Percentiles rank a stretch among this genome's conserved stretches.
Conservation (phyloP, 1,284 basidiomycete species). For the Anthracocystis walkeri region DNA sequence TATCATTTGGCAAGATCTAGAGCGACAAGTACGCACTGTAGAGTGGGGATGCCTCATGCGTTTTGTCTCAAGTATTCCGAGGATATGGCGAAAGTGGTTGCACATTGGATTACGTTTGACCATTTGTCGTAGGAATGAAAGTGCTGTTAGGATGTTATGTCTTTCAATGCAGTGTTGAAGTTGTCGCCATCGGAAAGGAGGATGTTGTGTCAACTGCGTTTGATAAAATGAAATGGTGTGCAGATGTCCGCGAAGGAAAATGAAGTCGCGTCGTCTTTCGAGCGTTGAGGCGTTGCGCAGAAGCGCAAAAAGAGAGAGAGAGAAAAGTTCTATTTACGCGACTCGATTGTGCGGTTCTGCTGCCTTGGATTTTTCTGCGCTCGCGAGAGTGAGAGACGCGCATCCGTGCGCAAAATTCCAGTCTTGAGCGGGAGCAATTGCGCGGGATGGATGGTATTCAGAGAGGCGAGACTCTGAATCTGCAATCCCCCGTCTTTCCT, state of each 20-base stretch:
- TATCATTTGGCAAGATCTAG: conserved; percentile 18
- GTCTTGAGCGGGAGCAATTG: neutral
- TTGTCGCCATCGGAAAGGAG: neutral
- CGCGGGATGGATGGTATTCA: neutral
- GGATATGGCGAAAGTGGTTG: conserved; percentile 36
- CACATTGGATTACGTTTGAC: conserved; percentile 37
- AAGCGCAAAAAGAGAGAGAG: too few species aligned
- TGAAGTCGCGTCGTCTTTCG: too few species aligned
- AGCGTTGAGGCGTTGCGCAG: too few species aligned
- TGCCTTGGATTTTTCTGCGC: neutral
- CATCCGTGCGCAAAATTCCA: conserved; percentile 4
- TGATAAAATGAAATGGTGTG: too few species aligned
- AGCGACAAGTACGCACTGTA: conserved; percentile 49
- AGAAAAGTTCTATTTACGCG: too few species aligned
- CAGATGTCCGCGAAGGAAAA: too few species aligned
- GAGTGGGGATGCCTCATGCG: conserved; percentile 55
- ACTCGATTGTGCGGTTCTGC: too few species aligned
- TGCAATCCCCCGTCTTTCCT: neutral
- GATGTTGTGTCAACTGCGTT: too few species aligned
- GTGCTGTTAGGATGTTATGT: too few species aligned
- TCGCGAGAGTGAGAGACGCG: neutral
- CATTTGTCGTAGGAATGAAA: conserved; percentile 21
- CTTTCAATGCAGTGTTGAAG: neutral
- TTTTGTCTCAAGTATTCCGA: conserved; percentile 51
- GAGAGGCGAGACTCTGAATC: neutral